These are phyloP conservation scores for Periconia digitata DNA, from an alignment of 2,329 filamentous ascomycete genomes.

Conservation along the genomic window DNA sequence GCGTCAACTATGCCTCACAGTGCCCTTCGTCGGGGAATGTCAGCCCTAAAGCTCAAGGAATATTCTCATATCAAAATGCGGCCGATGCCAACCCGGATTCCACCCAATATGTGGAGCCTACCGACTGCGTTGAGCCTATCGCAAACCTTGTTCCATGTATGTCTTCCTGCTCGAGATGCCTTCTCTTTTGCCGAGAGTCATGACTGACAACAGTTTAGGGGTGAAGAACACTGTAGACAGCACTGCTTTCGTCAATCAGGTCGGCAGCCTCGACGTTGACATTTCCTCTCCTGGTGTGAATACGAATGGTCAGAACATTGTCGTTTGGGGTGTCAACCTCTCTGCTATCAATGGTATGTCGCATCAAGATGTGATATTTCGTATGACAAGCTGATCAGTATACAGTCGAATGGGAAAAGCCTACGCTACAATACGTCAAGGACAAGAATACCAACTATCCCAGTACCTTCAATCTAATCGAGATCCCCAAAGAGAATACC, in stretches of 20 bases:
- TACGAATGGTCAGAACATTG: slow-evolving; percentile 42
- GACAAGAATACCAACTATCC: slow-evolving; percentile 46
- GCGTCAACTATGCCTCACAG: slow-evolving; percentile 38
- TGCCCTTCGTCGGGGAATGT: slow-evolving; percentile 36
- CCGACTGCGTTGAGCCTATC: slow-evolving; percentile 34
- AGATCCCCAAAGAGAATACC: slow-evolving; percentile 37
- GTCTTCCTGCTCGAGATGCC: slow-evolving; percentile 10
- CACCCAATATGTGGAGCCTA: slow-evolving; percentile 4
- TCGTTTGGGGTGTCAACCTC: slow-evolving; percentile 45
- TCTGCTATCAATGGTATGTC: slow-evolving; percentile 38
- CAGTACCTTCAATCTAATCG: slow-evolving; percentile 42
- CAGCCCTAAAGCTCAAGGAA: slow-evolving; percentile 19
- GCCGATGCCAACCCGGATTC: slow-evolving; percentile 1
- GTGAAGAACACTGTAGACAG: slow-evolving; percentile 37
- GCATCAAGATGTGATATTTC: not conserved
- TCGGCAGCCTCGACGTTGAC: slow-evolving; percentile 35
- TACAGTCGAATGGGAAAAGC: slow-evolving; percentile 44
- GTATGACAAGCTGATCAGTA: not conserved
- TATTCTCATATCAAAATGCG: slow-evolving; percentile 7
- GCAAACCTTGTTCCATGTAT: slow-evolving; percentile 11
- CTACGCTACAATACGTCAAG: slow-evolving; percentile 47
- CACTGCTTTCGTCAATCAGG: slow-evolving; percentile 31
- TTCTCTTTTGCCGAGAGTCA: not conserved
- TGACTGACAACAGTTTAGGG: slow-evolving; percentile 9
- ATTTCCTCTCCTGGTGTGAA: slow-evolving; percentile 31